phyloP scores from a whole-genome alignment of 1,284 basidiomycete genomes.

The Ganoderma lucidum region DNA sequence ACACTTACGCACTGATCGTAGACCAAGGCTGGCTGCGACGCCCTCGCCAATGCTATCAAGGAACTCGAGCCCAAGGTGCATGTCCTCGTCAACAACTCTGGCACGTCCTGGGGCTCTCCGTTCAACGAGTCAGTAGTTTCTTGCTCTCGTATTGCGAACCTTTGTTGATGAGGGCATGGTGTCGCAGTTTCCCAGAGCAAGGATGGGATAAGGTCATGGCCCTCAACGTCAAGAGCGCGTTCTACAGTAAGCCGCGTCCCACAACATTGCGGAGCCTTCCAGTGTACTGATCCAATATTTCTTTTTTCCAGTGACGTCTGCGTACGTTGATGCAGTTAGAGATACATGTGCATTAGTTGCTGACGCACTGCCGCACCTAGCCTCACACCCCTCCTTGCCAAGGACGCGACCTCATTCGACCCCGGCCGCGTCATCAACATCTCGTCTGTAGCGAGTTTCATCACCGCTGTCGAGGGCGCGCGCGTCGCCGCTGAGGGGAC shows the following conservation, averaged over 20 bases:
- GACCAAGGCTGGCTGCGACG: constrained; percentile 85
- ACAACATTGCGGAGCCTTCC: constrained; percentile 8
- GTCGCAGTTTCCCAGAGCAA: constrained; percentile 68
- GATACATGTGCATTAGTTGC: not conserved
- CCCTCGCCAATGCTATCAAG: constrained; percentile 74
- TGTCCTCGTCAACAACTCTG: constrained; percentile 84
- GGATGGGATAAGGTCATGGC: constrained; percentile 88
- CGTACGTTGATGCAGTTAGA: constrained; percentile 48
- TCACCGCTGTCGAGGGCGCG: constrained; percentile 58
- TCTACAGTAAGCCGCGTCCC: constrained; percentile 64
- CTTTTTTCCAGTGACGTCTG: constrained; percentile 63
- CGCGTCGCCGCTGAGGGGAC: constrained; percentile 61
- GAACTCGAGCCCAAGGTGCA: constrained; percentile 76
- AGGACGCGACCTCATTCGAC: constrained; percentile 71
- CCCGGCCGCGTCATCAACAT: constrained; percentile 85
- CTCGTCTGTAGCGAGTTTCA: constrained; percentile 76
- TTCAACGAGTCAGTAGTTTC: constrained; percentile 55
- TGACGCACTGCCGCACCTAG: constrained; percentile 39
- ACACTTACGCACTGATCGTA: constrained; percentile 36
- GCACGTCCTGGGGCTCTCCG: constrained; percentile 82
- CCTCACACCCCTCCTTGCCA: constrained; percentile 70
- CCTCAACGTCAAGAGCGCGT: constrained; percentile 83
- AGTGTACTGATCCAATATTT: not conserved
- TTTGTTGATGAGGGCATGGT: too few species aligned
- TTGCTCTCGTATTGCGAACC: too few species aligned